Conservation (phyloP, 2,329 filamentous ascomycete species). For the Leptodontidium sp. region DNA sequence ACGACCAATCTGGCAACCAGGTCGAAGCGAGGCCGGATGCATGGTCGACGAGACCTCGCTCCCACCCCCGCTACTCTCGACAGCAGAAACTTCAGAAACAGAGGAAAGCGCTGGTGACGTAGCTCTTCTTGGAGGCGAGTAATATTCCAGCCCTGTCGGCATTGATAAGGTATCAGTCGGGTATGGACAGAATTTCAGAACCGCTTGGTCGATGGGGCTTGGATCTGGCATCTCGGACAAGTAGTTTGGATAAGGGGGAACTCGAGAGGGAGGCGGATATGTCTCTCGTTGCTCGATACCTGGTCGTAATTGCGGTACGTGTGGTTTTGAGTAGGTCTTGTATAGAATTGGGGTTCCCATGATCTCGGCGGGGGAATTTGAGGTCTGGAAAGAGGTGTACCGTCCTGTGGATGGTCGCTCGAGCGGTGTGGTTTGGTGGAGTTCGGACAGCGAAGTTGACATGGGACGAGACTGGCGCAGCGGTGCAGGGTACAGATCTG, state of each 20-base stretch:
- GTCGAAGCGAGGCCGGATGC: background rate
- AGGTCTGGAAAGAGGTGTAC: conserved; percentile 5
- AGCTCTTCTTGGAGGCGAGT: conserved; percentile 2
- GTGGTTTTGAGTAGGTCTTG: conserved; percentile 4
- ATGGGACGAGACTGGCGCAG: background rate
- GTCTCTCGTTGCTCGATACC: background rate
- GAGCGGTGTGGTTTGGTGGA: background rate
- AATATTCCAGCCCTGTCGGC: background rate
- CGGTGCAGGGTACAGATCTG: background rate
- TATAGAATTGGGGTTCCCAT: background rate
- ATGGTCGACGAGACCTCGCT: background rate
- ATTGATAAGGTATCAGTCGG: background rate
- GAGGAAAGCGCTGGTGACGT: background rate
- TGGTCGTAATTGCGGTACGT: conserved; percentile 1
- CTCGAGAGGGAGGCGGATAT: background rate
- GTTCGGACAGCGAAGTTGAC: background rate
- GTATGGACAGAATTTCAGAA: background rate
- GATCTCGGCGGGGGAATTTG: background rate
- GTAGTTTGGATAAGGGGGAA: background rate
- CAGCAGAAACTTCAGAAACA: conserved; percentile 14
- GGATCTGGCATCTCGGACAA: background rate
- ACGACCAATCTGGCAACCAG: background rate
- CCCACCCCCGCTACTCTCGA: background rate
- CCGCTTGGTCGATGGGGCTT: background rate
- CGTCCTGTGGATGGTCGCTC: background rate